Evolutionary conservation across 345 rosid species (phyloP).

Genomic region (Sisymbrium irio): DNA sequence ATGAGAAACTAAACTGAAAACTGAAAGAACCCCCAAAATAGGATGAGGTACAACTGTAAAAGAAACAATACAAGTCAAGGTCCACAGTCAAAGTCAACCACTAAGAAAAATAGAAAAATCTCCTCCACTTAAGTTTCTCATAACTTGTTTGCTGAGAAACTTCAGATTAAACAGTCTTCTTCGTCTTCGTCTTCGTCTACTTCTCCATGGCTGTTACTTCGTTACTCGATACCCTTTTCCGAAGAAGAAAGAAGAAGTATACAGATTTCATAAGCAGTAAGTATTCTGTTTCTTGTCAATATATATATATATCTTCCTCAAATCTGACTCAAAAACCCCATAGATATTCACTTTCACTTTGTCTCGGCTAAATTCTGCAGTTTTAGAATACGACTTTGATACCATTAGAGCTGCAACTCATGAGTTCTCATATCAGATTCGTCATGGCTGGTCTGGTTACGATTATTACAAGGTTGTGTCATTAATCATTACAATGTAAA

Average conservation of each 20-base stretch:
- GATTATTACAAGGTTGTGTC: constrained; percentile 36
- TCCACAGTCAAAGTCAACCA: constrained; percentile 16
- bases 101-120: neutral
- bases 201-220: constrained; percentile 17
- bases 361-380: neutral
- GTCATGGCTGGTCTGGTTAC: constrained; percentile 30
- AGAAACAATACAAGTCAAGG: constrained; percentile 6
- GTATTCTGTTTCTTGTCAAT: neutral
- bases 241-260: constrained; percentile 45
- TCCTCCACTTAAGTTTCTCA: neutral
- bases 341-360: neutral
- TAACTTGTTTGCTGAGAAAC: neutral
- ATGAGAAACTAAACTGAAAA: neutral
- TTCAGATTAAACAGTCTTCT: no score
- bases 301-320: neutral
- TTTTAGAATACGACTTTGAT: constrained; percentile 2
- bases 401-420: constrained; percentile 40
- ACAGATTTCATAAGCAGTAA: constrained; percentile 3
- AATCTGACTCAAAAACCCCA: neutral
- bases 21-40: no score
- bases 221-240: constrained; percentile 2
- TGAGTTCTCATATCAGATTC: constrained; percentile 37
- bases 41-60: no score
- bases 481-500: neutral
- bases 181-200: neutral